Evolutionary conservation across 176 grass and related monocot genomes (phyloP).

Genomic region (Ensete ventricosum): DNA sequence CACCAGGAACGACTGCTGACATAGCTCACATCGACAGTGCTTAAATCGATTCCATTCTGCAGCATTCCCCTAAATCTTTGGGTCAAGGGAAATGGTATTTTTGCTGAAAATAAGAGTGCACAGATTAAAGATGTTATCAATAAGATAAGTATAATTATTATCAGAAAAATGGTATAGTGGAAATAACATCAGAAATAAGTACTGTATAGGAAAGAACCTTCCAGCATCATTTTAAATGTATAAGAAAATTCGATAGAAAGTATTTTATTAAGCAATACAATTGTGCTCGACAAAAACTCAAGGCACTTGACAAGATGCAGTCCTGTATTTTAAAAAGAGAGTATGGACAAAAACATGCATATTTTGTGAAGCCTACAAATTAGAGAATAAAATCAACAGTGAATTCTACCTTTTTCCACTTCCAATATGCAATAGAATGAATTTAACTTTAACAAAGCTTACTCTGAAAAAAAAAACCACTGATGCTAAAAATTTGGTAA

Average conservation of each 20-base stretch:
- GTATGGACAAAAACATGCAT: no score
- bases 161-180: not conserved
- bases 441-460: no score
- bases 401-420: no score
- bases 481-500: no score
- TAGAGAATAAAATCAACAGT: no score
- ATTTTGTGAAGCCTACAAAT: no score
- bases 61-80: constrained; percentile 92
- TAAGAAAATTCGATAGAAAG: not conserved
- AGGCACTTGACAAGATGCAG: no score
- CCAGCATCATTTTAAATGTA: not conserved
- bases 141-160: constrained; percentile 13
- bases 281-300: no score
- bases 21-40: constrained; percentile 97
- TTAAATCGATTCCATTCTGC: constrained; percentile 97
- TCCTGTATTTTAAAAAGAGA: no score
- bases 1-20: constrained; percentile 99
- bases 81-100: constrained; percentile 92
- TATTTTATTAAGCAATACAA: no score
- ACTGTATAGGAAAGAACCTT: not conserved
- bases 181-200: not conserved
- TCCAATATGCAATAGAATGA: no score
- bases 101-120: constrained; percentile 39
- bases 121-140: not conserved
- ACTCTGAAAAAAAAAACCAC: no score